Conservation (phyloP, 129 eudicot genomes). For the Glebionis coronaria region DNA sequence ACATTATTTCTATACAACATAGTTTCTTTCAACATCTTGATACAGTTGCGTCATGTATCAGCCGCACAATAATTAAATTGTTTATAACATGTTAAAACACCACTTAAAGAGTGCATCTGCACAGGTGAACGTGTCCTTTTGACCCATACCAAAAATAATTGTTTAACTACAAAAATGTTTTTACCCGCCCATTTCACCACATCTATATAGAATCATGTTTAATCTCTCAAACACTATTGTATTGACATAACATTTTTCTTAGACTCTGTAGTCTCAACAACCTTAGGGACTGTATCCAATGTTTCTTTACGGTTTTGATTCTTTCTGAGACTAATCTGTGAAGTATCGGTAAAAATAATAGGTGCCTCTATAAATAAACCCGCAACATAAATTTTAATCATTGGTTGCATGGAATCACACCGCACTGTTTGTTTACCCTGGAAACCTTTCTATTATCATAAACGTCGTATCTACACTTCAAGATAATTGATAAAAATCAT, state of each 20-base stretch:
- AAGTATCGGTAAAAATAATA: constrained; percentile 66
- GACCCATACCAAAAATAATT: too few relatives aligned
- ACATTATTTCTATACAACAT: too few relatives aligned
- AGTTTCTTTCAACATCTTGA: too few relatives aligned
- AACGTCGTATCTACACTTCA: constrained; percentile 56
- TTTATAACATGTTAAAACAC: too few relatives aligned
- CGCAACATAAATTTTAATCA: constrained; percentile 74
- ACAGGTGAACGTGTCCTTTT: too few relatives aligned
- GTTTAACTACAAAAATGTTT: too few relatives aligned
- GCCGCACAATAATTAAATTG: too few relatives aligned
- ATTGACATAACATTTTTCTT: constrained; percentile 33
- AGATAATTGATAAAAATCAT: too few relatives aligned
- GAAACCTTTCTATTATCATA: constrained; percentile 45
- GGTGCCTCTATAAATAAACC: constrained; percentile 67
- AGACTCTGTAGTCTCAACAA: constrained; percentile 44
- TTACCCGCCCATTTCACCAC: background rate
- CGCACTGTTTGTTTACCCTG: constrained; percentile 59
- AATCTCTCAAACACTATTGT: background rate
- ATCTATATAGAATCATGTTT: background rate
- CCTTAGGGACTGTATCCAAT: constrained; percentile 65
- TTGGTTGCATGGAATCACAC: constrained; percentile 49
- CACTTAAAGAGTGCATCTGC: too few relatives aligned
- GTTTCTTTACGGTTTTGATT: constrained; percentile 47
- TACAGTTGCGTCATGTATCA: too few relatives aligned
- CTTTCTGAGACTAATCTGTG: constrained; percentile 57